These are phyloP conservation scores for Phytopythium montanum DNA, from an alignment of 352 stramenopile species.

Conservation along the genomic window DNA sequence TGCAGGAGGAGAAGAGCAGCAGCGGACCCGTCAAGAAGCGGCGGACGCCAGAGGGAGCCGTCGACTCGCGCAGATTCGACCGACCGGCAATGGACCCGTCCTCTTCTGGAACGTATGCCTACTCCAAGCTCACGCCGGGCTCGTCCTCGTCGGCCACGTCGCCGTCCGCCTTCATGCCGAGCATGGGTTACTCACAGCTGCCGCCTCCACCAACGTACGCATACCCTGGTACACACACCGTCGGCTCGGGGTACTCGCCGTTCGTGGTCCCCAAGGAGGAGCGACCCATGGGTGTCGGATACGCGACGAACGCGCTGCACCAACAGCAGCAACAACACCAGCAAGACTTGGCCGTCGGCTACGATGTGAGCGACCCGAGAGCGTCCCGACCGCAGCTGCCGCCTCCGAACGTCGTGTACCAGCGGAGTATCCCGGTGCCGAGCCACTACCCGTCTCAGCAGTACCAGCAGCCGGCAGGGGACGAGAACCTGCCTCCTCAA, in stretches of 20 bases:
- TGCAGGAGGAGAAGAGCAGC: constrained; percentile 2
- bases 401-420: constrained; percentile 5
- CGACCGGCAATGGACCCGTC: constrained; percentile 22
- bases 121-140: constrained; percentile 14
- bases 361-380: constrained; percentile 12
- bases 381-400: constrained; percentile 12
- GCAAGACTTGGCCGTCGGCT: not conserved
- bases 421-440: constrained; percentile 1
- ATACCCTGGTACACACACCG: not conserved
- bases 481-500: constrained; percentile 4
- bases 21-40: constrained; percentile 36
- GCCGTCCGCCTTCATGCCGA: not conserved
- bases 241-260: not conserved
- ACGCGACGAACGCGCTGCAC: not conserved
- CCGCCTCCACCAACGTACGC: constrained; percentile 17
- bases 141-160: constrained; percentile 4
- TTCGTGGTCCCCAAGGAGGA: constrained; percentile 9
- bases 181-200: constrained; percentile 21
- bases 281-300: constrained; percentile 5
- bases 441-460: constrained; percentile 3
- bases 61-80: constrained; percentile 20
- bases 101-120: constrained; percentile 15
- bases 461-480: not conserved
- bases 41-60: constrained; percentile 35
- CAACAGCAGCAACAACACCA: not conserved